Base-by-base conservation (phyloP, 2,329 filamentous ascomycete genomes). In the Pestalotiopsis sp. region DNA sequence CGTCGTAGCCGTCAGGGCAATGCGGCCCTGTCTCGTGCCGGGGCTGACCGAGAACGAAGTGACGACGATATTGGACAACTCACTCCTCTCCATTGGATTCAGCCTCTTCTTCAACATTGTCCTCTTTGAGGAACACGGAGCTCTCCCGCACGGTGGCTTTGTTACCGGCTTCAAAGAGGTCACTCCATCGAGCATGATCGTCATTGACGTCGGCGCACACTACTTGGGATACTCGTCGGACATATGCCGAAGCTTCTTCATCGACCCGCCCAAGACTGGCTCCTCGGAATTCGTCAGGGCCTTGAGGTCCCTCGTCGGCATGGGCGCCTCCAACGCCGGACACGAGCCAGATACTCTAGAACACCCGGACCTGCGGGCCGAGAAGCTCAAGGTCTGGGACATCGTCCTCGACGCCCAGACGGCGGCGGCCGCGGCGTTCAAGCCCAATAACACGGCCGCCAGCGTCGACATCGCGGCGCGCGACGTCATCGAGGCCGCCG, bases 71-170 rank as follows among this genome's bases (percentile, higher is more conserved):
- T 80, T 91, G 2, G 85, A 91, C 73, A 82, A 83, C 38, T 86
- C 88, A 0, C 75, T 91, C 70, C 76, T 83, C 13, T 85, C 86
- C 1, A 80, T 85, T 3, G 86, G 87, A 0, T 82, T 91, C 72
- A 79, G 84, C 17, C 83, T 86, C 0, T 90, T 91, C 77, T 91
- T 91, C 75, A 84, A 91, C 73, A 88, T 91, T 69, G 89, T 91
- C 0, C 81, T 90, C 3, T 91, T 91, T 67, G 88, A 87, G 60
- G 84, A 86, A 70, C 81, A 86, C 64, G 85, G 85, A 1, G 84
- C 86, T 0, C 78, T 87, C 4, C 85, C 86, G 0, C 86, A 88
- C 69, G 86, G 86, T 0, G 86, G 86, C 1, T 85, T 86, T 69
- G 82, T 82, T 12, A 83, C 86, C 6, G 86, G 86, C 2, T 78